Conservation (phyloP, 306 rosid genomes). For the Gastrolobium bilobum region DNA sequence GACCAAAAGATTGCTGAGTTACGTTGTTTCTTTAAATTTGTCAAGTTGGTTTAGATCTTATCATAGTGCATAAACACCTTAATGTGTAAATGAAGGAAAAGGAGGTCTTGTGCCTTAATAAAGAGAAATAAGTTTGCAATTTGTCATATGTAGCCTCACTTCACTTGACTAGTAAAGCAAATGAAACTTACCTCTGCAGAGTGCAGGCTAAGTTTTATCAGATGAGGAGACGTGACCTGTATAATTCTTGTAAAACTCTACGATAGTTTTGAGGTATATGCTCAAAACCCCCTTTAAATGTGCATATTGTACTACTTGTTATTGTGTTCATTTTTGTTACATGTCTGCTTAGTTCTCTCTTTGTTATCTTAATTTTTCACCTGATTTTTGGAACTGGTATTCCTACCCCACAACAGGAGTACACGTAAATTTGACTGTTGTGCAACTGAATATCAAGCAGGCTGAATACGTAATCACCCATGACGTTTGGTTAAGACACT, state of each 20-base stretch:
- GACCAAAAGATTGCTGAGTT: too few relatives aligned
- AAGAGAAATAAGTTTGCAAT: slow-evolving; percentile 26
- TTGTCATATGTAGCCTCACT: not conserved
- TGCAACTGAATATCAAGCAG: slow-evolving; percentile 3
- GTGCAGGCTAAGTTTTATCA: not conserved
- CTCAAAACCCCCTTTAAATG: not conserved
- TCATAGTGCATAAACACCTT: slow-evolving; percentile 9
- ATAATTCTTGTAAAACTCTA: not conserved
- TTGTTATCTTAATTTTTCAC: not conserved
- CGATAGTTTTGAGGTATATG: slow-evolving; percentile 33
- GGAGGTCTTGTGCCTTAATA: not conserved
- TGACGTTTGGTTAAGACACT: not conserved
- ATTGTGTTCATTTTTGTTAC: not conserved
- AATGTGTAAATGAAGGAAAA: not conserved
- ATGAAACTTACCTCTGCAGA: not conserved
- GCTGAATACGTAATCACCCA: not conserved
- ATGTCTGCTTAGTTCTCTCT: not conserved
- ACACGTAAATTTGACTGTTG: not conserved
- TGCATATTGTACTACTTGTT: not conserved
- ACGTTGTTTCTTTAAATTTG: too few relatives aligned
- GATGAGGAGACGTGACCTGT: slow-evolving; percentile 23
- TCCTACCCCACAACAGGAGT: not conserved
- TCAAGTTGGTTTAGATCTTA: too few relatives aligned
- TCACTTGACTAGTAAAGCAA: too few relatives aligned
- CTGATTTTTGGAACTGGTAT: not conserved